These are phyloP conservation scores for Helminthosporium solani DNA, from an alignment of 2,329 filamentous ascomycete genomes.

Conservation along the genomic window DNA sequence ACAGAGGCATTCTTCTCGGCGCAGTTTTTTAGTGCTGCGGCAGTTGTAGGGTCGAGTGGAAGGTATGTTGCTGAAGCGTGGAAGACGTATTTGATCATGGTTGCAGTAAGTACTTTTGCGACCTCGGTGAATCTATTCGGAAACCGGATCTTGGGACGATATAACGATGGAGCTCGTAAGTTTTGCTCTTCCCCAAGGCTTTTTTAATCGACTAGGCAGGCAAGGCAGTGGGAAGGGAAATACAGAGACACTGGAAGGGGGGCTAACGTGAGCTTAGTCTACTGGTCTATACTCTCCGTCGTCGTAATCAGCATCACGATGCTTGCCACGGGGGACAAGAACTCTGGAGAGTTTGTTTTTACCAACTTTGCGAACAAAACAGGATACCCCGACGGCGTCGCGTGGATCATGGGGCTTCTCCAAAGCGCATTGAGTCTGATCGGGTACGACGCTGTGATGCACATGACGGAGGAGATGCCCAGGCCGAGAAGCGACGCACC, in stretches of 20 bases:
- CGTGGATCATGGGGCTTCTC: conserved; percentile 52
- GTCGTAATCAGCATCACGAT: conserved; percentile 49
- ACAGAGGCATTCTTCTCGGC: conserved; percentile 49
- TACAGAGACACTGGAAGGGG: too few relatives aligned
- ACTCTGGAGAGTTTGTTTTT: conserved; percentile 48
- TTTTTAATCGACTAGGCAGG: too few relatives aligned
- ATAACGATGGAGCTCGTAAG: conserved; percentile 44
- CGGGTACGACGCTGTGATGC: conserved; percentile 50
- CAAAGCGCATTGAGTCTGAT: conserved; percentile 34
- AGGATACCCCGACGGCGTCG: conserved; percentile 41
- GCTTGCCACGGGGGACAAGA: conserved; percentile 49
- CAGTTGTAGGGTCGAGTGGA: conserved; percentile 44
- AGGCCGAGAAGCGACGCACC: conserved; percentile 45
- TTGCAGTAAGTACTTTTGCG: conserved; percentile 43
- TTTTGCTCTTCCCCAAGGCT: conserved; percentile 12
- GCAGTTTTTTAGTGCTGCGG: conserved; percentile 48
- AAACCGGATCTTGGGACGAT: conserved; percentile 45
- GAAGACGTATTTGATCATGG: conserved; percentile 49
- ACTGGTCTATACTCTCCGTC: conserved; percentile 26
- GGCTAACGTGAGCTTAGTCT: conserved; percentile 6
- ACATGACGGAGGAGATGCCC: conserved; percentile 53
- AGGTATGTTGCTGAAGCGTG: conserved; percentile 42
- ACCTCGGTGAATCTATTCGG: conserved; percentile 46
- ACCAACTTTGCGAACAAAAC: conserved; percentile 46
- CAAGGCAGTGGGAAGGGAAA: too few relatives aligned